phyloP scores from a whole-genome alignment of 2,329 filamentous ascomycete species.

The Colletotrichum limetticola region DNA sequence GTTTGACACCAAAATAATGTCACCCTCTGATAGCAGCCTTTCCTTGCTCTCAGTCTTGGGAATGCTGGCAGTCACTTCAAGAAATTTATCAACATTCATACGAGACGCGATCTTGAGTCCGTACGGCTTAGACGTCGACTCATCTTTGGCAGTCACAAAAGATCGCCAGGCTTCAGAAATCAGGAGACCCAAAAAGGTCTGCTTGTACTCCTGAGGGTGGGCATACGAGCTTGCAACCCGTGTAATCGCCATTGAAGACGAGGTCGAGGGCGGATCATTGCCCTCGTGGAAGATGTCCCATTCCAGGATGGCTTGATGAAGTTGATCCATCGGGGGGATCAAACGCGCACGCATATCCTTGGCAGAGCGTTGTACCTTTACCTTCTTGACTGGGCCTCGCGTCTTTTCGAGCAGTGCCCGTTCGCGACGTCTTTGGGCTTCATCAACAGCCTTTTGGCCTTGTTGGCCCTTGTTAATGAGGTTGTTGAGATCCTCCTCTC shows the following conservation, averaged over 20 bases:
- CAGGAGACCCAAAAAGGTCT: constrained; percentile 89
- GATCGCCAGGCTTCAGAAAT: constrained; percentile 96
- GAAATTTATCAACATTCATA: constrained; percentile 89
- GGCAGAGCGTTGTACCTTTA: constrained; percentile 80
- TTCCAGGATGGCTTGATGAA: constrained; percentile 87
- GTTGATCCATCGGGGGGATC: constrained; percentile 84
- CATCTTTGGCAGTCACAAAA: constrained; percentile 90
- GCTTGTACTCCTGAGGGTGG: constrained; percentile 82
- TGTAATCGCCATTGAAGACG: constrained; percentile 67
- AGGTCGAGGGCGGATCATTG: constrained; percentile 83
- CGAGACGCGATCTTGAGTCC: constrained; percentile 90
- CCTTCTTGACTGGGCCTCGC: constrained; percentile 84
- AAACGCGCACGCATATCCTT: constrained; percentile 96
- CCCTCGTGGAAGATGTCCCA: constrained; percentile 97
- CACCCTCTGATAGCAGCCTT: constrained; percentile 80
- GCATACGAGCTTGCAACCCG: constrained; percentile 82
- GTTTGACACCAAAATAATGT: constrained; percentile 88
- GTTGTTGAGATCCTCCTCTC: constrained; percentile 57
- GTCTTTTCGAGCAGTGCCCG: constrained; percentile 64
- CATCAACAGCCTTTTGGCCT: constrained; percentile 59
- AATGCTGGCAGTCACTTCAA: constrained; percentile 90
- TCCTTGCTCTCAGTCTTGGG: constrained; percentile 77
- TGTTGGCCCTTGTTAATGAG: constrained; percentile 60
- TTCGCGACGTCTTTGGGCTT: constrained; percentile 56
- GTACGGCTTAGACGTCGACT: constrained; percentile 82